Evolutionary conservation across 352 stramenopile species (phyloP), one percentile per base, ranked within the genome.

Genomic region (Globisporangium echinulatum): DNA sequence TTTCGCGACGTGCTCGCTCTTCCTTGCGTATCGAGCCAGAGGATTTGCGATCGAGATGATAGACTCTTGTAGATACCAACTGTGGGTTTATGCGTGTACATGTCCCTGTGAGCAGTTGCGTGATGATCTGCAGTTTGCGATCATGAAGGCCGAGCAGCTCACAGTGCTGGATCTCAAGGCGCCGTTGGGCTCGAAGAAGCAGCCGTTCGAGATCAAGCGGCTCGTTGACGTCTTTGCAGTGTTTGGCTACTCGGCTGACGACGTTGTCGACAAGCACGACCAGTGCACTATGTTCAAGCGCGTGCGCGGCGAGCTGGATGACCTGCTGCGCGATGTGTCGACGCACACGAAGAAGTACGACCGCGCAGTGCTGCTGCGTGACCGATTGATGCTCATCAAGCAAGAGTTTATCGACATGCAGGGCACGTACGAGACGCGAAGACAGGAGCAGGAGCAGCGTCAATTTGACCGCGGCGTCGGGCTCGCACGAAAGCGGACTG

Each of bases 51-150:
- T 33, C 25, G 25, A 33, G 25, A 33, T 33, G 25, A 1, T 33
- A 3, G 25, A 33, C 25, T 33, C 25, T 33, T 33, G 25, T 25
- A 1, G 1, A 33, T 33, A 33, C 25, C 25, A 33, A 33, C 25
- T 33, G 0, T 33, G 25, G 25, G 11, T 37, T n/a, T 64, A 15
- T 61, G 56, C 5, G 57, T 59, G 10, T 56, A 44, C n/a, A 38
- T 43, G 38, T 33, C 25, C 25, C 25, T 10, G 33, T 9, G 25
- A 60, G 1, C 55, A 90, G 82, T 66, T 92, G 19, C 77, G 76
- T 13, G 74, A 89, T 64, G 79, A 92, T 42, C 56, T 90, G 13
- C 72, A 86, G 54, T 89, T 92, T 62, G 82, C 82, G 7, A 85
- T 92, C 52, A 74, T 89, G 62, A 80, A 87, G 37, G 64, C 61